Base-by-base conservation (phyloP, 2,329 filamentous ascomycete species). In the Paracorniculantispora psalliotae region DNA sequence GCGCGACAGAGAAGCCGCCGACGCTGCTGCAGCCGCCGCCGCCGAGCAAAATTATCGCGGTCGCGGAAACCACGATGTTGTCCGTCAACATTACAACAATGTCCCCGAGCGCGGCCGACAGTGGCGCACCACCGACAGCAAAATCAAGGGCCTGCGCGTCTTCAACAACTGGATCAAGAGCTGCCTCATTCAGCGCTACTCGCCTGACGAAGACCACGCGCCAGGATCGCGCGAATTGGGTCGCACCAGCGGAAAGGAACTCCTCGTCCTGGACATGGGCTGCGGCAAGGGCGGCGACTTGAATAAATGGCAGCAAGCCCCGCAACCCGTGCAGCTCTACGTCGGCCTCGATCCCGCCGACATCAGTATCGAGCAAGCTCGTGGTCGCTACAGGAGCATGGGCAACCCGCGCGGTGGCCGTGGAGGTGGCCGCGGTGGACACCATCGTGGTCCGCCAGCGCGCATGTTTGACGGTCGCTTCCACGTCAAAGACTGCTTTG, bases 131-230 rank as follows among this genome's bases (percentile, higher is more conserved):
- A 96, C 91, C 7, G 92, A 96, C 68, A 96, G 90, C 73, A 89
- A 90, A 68, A 99, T 99, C 78, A 96, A 96, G 76, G 94, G 94
- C 0, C 78, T 99, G 56, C 86, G 94, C 56, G 91, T 89, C 65
- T 94, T 96, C 79, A 99, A 99, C 77, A 99, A 99, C 74, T 99
- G 94, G 94, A 84, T 99, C 75, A 99, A 99, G 80, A 96, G 91
- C 70, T 93, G 90, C 52, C 85, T 97, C 66, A 97, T 99, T 65
- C 92, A 97, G 71, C 97, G 96, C 71, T 97, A 97, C 75, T 91
- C 91, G 4, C 89, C 90, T 0, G 86, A 88, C 63, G 89, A 93
- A 71, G 86, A 90, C 61, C 87, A 87, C 64, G 77, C 82, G 0
- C 83, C 87, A 2, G 82, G 82, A 41, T 84, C 81, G 47, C 77